Conservation (phyloP, 257 asterid genomes). For the Galeopsis tetrahit region DNA sequence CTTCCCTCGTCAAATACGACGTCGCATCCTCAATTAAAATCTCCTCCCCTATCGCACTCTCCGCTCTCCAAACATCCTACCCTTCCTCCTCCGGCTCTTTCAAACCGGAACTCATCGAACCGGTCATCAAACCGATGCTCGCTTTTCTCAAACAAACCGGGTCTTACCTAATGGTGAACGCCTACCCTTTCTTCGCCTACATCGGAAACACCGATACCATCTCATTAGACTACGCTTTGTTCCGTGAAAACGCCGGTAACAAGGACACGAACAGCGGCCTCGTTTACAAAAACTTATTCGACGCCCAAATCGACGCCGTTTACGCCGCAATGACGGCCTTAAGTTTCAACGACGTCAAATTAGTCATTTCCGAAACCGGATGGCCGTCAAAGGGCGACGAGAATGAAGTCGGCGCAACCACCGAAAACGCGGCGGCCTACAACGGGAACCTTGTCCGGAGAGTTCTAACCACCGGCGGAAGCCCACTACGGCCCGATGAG, state of each 20-base stretch:
- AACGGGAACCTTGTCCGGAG: conserved; percentile 80
- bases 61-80: conserved; percentile 66
- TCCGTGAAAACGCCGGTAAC: conserved; percentile 53
- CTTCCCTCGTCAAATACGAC: conserved; percentile 56
- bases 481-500: conserved; percentile 69
- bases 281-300: conserved; percentile 62
- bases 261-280: conserved; percentile 70
- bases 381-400: conserved; percentile 95
- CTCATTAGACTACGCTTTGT: conserved; percentile 68
- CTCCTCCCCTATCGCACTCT: conserved; percentile 75
- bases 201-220: conserved; percentile 64
- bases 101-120: conserved; percentile 62
- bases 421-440: conserved; percentile 71
- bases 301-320: conserved; percentile 89
- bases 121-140: conserved; percentile 85
- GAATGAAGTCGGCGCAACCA: conserved; percentile 58
- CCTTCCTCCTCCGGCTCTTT: conserved; percentile 85
- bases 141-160: conserved; percentile 56
- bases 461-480: conserved; percentile 66
- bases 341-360: conserved; percentile 49
- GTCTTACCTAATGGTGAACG: conserved; percentile 77
- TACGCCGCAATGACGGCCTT: conserved; percentile 66
- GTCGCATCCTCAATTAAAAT: conserved; percentile 55
- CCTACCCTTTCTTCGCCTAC: conserved; percentile 81
- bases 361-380: conserved; percentile 79